phyloP scores from a whole-genome alignment of 805 yeast species.

The Vanderwaltozyma verrucispora region DNA sequence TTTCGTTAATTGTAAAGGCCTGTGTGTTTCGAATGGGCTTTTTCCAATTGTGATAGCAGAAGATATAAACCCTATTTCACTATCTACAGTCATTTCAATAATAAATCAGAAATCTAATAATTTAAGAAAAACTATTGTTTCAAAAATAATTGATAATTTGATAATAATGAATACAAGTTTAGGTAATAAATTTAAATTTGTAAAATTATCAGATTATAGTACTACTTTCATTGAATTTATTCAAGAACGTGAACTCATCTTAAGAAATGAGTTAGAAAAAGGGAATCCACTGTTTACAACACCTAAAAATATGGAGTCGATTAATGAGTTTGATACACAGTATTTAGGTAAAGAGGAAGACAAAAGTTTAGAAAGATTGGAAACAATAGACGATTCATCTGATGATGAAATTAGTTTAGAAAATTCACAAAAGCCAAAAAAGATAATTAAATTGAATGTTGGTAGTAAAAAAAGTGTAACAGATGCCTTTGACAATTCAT shows the following conservation, averaged over 20 bases:
- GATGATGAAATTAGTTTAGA: not conserved
- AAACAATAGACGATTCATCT: not conserved
- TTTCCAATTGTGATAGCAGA: slow-evolving; percentile 1
- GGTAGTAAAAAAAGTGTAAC: not conserved
- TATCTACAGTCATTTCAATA: slow-evolving; percentile 4
- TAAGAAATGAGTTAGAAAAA: not conserved
- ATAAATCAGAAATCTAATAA: not conserved
- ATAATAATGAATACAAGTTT: slow-evolving; percentile 8
- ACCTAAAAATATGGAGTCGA: slow-evolving; percentile 3
- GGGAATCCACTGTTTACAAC: slow-evolving; percentile 12
- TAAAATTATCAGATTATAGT: slow-evolving; percentile 8
- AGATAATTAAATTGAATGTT: not conserved
- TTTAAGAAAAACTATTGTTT: not conserved
- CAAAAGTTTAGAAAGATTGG: not conserved
- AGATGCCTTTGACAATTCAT: too few relatives aligned
- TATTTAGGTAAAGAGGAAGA: not conserved
- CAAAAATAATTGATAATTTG: slow-evolving; percentile 13
- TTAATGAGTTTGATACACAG: slow-evolving; percentile 4
- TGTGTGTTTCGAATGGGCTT: slow-evolving; percentile 3
- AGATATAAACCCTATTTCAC: slow-evolving; percentile 4
- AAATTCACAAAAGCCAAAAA: not conserved
- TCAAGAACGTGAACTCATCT: slow-evolving; percentile 6
- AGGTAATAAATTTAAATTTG: slow-evolving; percentile 13
- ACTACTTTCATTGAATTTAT: slow-evolving; percentile 7
- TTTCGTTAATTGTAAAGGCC: slow-evolving; percentile 14